Conservation (phyloP, 2,329 filamentous ascomycete genomes). For the Cladosporium oxysporum region DNA sequence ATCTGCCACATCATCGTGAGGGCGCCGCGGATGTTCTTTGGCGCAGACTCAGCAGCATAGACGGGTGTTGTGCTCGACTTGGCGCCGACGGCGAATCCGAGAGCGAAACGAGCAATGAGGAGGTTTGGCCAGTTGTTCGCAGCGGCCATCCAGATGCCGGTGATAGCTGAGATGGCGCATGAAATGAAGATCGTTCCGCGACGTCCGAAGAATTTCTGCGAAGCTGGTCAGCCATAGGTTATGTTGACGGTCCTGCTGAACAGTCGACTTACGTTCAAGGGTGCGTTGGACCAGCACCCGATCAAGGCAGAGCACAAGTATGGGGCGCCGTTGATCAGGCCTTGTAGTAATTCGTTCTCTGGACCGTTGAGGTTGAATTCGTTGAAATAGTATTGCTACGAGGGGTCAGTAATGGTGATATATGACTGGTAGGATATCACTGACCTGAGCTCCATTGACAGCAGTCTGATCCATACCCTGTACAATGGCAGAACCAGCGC, state of each 20-base stretch:
- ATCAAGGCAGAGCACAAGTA: constrained; percentile 69
- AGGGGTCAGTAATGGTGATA: neutral
- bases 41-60: constrained; percentile 43
- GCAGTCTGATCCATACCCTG: constrained; percentile 56
- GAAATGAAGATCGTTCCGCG: constrained; percentile 75
- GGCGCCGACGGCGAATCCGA: constrained; percentile 58
- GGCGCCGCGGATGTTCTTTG: constrained; percentile 43
- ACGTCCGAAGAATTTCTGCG: constrained; percentile 62
- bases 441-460: constrained; percentile 47
- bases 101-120: constrained; percentile 67
- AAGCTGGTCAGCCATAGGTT: neutral
- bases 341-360: constrained; percentile 36
- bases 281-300: constrained; percentile 73
- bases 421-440: neutral
- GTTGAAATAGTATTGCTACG: constrained; percentile 30
- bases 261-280: constrained; percentile 56
- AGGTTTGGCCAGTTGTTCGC: constrained; percentile 72
- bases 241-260: neutral
- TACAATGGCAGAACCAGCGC: constrained; percentile 57
- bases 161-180: constrained; percentile 65
- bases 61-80: constrained; percentile 49
- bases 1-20: constrained; percentile 52
- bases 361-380: constrained; percentile 29
- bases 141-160: constrained; percentile 64
- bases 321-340: constrained; percentile 63